Evolutionary conservation across 2,329 filamentous ascomycete genomes (phyloP).

Genomic region (Dactylellina cionopaga): DNA sequence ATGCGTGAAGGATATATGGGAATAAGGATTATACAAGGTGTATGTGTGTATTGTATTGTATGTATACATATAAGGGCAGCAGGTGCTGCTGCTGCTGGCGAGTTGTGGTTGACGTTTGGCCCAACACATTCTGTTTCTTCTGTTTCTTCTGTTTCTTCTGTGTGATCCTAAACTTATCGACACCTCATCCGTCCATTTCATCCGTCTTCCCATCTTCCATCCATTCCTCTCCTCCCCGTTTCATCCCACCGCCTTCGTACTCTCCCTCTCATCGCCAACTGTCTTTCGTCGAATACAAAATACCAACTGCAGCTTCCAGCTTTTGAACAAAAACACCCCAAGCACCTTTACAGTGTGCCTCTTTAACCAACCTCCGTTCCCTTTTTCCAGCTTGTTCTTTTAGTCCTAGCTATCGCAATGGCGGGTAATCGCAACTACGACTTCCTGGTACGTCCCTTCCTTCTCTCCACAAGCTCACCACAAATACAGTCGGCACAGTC

Average conservation of each 20-base stretch:
- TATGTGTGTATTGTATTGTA: too few relatives aligned
- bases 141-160: too few relatives aligned
- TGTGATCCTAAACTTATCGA: too few relatives aligned
- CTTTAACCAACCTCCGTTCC: background rate
- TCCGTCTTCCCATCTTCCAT: background rate
- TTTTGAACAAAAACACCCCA: too few relatives aligned
- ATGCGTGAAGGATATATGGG: too few relatives aligned
- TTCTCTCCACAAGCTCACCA: constrained; percentile 48
- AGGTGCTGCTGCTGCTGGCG: too few relatives aligned
- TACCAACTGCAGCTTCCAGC: too few relatives aligned
- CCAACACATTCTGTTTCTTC: background rate
- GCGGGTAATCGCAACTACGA: constrained; percentile 99
- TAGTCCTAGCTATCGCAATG: constrained; percentile 69
- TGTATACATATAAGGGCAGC: too few relatives aligned
- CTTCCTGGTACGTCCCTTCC: constrained; percentile 78
- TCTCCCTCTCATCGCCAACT: background rate
- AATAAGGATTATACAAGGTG: too few relatives aligned
- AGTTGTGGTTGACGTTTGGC: background rate
- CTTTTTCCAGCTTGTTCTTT: background rate
- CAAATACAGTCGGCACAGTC: constrained; percentile 48
- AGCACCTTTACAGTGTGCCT: too few relatives aligned
- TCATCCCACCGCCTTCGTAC: background rate
- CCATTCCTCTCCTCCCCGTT: background rate
- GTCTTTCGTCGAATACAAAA: background rate
- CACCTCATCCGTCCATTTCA: constrained; percentile 15